Conservation (phyloP, 768 basidiomycete species). For the Pholiota microspora region DNA sequence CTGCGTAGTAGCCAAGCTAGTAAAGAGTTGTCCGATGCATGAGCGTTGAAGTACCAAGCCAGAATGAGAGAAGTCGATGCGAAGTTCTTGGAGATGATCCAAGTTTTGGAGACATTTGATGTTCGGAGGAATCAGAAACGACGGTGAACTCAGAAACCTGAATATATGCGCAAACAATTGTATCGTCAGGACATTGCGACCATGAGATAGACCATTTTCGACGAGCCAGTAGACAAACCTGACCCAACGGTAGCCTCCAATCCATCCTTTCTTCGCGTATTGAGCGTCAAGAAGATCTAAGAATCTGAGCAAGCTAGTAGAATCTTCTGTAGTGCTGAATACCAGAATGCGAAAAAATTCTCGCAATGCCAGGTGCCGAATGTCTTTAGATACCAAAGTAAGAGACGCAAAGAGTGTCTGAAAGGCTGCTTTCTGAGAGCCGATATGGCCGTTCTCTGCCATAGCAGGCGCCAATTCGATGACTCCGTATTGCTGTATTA, state of each 20-base stretch:
- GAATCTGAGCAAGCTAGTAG: conserved; percentile 11
- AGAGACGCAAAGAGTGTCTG: conserved; percentile 32
- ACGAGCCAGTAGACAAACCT: conserved; percentile 34
- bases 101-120: conserved; percentile 28
- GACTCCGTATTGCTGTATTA: conserved; percentile 27
- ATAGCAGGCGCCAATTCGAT: conserved; percentile 6
- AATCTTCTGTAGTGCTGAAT: conserved; percentile 17
- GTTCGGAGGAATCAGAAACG: conserved; percentile 27
- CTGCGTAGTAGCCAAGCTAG: conserved; percentile 26
- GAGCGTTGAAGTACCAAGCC: conserved; percentile 43
- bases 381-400: conserved; percentile 36
- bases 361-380: conserved; percentile 43
- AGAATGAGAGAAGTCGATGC: conserved; percentile 41
- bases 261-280: conserved; percentile 13
- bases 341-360: conserved; percentile 31
- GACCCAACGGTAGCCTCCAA: conserved; percentile 41
- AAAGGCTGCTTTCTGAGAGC: conserved; percentile 22
- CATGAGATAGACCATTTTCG: too few relatives aligned
- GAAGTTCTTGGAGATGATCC: conserved; percentile 34
- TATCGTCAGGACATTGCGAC: neutral
- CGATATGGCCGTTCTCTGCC: conserved; percentile 1
- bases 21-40: conserved; percentile 31
- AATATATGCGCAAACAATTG: conserved; percentile 17
- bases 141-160: conserved; percentile 32
- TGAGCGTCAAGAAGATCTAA: conserved; percentile 11